phyloP scores from a whole-genome alignment of 2,329 filamentous ascomycete species.

The Sarocladium oryzae region DNA sequence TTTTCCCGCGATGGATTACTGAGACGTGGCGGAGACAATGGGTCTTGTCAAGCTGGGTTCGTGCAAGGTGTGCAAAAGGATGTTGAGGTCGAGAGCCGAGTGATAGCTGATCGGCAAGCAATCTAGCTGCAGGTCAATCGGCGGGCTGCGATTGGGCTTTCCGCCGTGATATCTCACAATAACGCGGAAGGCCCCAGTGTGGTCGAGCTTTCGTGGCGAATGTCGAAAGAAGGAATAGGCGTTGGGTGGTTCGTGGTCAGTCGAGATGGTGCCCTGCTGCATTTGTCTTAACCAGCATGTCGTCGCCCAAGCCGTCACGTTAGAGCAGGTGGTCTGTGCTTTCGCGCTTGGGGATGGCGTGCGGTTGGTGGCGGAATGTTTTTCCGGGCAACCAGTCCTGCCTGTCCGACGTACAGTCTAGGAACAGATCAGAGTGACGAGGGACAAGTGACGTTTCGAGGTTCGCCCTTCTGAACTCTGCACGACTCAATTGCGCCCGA shows the following conservation, averaged over 20 bases:
- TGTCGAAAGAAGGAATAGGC: neutral
- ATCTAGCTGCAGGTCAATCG: neutral
- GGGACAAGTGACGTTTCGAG: neutral
- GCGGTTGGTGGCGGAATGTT: slow-evolving; percentile 12
- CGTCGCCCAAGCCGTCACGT: neutral
- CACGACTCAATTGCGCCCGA: slow-evolving; percentile 4
- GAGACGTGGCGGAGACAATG: neutral
- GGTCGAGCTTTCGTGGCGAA: neutral
- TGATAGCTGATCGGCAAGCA: neutral
- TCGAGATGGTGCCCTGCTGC: neutral
- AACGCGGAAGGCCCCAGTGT: neutral
- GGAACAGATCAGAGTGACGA: neutral
- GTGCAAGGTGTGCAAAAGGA: neutral
- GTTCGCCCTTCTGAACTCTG: neutral
- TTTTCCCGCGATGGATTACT: no score
- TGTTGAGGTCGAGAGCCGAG: neutral
- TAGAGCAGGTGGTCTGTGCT: slow-evolving; percentile 5
- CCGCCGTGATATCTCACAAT: neutral
- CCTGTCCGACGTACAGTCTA: neutral
- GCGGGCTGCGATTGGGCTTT: neutral
- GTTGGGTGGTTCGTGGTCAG: neutral
- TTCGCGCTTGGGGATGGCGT: neutral
- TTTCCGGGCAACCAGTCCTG: slow-evolving; percentile 14
- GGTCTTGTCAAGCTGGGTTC: neutral
- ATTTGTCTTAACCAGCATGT: neutral